A percentile compares a stretch with the other conserved stretches of the same genome.
These are phyloP conservation scores for Erodium moschatum DNA, from an alignment of 441 rosid genomes.

Conservation along the genomic window DNA sequence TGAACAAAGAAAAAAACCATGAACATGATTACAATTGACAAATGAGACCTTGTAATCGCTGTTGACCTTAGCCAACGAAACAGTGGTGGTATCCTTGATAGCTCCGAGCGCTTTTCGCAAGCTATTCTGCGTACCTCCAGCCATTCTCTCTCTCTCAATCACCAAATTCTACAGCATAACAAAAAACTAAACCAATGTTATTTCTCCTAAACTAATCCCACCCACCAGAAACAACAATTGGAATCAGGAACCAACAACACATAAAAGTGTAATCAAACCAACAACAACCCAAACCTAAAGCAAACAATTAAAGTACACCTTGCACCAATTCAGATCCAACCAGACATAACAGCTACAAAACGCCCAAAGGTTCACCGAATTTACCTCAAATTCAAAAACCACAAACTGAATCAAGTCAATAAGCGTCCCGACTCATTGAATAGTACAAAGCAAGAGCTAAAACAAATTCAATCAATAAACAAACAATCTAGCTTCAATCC, in stretches of 20 bases:
- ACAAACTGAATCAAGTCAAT: neutral
- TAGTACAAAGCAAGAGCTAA: neutral
- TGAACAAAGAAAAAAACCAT: neutral
- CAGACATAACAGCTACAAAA: neutral
- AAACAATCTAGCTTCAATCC: neutral
- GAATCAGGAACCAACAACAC: neutral
- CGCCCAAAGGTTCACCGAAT: neutral
- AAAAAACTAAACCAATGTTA: conserved; percentile 13
- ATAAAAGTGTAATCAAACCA: conserved; percentile 2
- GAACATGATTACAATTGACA: neutral
- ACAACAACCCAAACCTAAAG: neutral
- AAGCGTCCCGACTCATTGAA: neutral
- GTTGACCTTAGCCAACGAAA: conserved; percentile 91
- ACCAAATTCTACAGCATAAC: conserved; percentile 35
- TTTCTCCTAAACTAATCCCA: neutral
- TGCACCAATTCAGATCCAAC: neutral
- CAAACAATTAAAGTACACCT: neutral
- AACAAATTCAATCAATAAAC: neutral
- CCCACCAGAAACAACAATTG: conserved; percentile 4
- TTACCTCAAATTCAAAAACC: neutral
- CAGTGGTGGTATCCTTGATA: conserved; percentile 88
- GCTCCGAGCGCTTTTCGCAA: conserved; percentile 91
- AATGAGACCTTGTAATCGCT: conserved; percentile 73
- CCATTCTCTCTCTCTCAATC: conserved; percentile 49
- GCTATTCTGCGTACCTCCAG: conserved; percentile 80